Percentiles rank a stretch among this genome's conserved stretches.
These are phyloP conservation scores for Berkeleyomyces basicola DNA, from an alignment of 2,329 filamentous ascomycete genomes.

Conservation along the genomic window DNA sequence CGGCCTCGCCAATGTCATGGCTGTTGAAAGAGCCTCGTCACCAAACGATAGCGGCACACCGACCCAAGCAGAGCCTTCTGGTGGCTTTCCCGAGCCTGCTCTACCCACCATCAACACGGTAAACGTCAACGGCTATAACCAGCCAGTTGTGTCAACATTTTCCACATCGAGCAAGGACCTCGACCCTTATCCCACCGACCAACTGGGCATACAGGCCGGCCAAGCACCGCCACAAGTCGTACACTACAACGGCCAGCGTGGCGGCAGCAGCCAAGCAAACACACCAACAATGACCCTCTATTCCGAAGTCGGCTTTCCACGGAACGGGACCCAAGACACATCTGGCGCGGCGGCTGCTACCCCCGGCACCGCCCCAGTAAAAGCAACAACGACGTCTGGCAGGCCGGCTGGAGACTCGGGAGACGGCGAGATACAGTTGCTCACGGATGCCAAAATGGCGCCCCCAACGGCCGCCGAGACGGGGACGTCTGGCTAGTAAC, in stretches of 20 bases:
- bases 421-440: constrained; percentile 6
- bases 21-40: constrained; percentile 20
- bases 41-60: constrained; percentile 43
- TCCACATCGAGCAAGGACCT: constrained; percentile 55
- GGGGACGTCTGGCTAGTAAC: not conserved
- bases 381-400: not conserved
- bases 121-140: constrained; percentile 43
- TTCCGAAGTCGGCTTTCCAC: constrained; percentile 30
- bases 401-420: not conserved
- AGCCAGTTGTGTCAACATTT: constrained; percentile 51
- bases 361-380: not conserved
- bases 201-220: constrained; percentile 44
- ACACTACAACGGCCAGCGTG: constrained; percentile 50
- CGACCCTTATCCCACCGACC: constrained; percentile 49
- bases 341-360: not conserved
- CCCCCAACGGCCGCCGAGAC: constrained; percentile 1
- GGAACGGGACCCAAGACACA: constrained; percentile 33
- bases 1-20: constrained; percentile 36
- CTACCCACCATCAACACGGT: constrained; percentile 8
- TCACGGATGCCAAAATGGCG: constrained; percentile 12
- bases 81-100: constrained; percentile 1
- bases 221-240: constrained; percentile 49
- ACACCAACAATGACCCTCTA: constrained; percentile 41
- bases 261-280: constrained; percentile 45
- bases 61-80: constrained; percentile 35